These are phyloP conservation scores for Capsella rubella DNA, from an alignment of 441 rosid species.

Conservation along the genomic window DNA sequence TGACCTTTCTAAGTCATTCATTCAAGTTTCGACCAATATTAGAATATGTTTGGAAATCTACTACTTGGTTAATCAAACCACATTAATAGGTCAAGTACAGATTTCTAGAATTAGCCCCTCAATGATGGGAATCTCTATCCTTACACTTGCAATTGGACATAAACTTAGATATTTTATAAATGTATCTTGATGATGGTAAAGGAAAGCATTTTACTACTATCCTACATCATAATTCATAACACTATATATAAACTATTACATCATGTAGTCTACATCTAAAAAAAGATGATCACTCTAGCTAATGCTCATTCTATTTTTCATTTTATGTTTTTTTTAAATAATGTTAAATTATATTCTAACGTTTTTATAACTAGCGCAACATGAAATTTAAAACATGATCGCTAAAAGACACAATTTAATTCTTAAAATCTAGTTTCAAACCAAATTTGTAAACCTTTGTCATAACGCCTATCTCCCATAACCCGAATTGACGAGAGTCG, in stretches of 20 bases:
- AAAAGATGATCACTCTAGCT: no score
- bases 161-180: neutral
- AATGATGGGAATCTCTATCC: constrained; percentile 7
- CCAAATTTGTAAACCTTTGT: no score
- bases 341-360: no score
- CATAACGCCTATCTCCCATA: no score
- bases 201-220: neutral
- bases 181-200: neutral
- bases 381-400: no score
- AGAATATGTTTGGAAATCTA: neutral
- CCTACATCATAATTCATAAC: neutral
- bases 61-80: constrained; percentile 2
- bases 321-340: no score
- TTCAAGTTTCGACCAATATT: neutral
- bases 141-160: neutral
- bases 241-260: neutral
- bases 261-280: no score
- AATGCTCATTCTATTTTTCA: no score
- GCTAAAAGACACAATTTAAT: no score
- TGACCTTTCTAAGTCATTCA: constrained; percentile 20
- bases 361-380: no score
- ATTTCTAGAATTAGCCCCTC: constrained; percentile 13
- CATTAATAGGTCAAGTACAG: neutral
- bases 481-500: no score
- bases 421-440: no score